These are phyloP conservation scores for Dendrobium nobile DNA, from an alignment of 106 monocot species.

Conservation along the genomic window DNA sequence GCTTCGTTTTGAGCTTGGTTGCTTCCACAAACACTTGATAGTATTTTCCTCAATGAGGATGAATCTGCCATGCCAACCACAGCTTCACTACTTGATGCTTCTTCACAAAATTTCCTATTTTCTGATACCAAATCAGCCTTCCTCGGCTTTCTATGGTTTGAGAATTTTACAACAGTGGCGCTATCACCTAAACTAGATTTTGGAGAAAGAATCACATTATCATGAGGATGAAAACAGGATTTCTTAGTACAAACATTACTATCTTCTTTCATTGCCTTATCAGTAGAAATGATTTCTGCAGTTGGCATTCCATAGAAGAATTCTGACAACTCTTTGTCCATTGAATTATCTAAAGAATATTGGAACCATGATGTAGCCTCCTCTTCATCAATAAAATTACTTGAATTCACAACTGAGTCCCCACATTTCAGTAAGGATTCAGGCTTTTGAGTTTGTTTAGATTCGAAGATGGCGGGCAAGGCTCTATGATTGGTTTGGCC, in stretches of 20 bases:
- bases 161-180: constrained; percentile 20
- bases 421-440: constrained; percentile 5
- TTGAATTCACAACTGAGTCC: constrained; percentile 6
- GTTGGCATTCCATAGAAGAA: constrained; percentile 43
- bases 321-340: constrained; percentile 53
- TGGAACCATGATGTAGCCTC: constrained; percentile 58
- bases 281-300: constrained; percentile 3
- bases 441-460: constrained; percentile 18
- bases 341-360: constrained; percentile 47
- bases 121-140: constrained; percentile 3
- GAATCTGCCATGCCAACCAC: constrained; percentile 13
- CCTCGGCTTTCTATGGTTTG: constrained; percentile 10
- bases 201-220: constrained; percentile 22
- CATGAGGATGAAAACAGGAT: constrained; percentile 1
- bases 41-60: constrained; percentile 34
- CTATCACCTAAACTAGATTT: constrained; percentile 5
- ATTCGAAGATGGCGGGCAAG: not conserved
- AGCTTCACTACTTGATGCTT: not conserved
- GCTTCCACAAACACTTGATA: constrained; percentile 33
- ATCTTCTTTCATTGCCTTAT: constrained; percentile 11
- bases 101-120: not conserved
- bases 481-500: constrained; percentile 39
- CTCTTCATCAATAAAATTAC: constrained; percentile 26
- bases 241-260: constrained; percentile 7
- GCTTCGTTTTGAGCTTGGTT: constrained; percentile 23